phyloP scores from a whole-genome alignment of 768 basidiomycete species.

The Clavulina sp. region DNA sequence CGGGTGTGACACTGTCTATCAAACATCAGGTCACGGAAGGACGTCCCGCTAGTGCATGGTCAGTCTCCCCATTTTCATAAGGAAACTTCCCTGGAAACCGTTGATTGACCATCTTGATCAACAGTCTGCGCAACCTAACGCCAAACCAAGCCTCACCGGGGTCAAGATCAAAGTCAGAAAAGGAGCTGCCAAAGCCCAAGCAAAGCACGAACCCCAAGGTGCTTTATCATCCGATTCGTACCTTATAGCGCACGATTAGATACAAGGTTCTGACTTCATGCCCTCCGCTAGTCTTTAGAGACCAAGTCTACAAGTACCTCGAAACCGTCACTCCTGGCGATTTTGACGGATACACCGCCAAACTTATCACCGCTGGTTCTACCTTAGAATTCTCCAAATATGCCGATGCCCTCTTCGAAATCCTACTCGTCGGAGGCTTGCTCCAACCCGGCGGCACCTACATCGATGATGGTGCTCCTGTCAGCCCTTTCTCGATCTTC shows the following conservation, averaged over 20 bases:
- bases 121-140: background rate
- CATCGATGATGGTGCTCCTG: slow-evolving; percentile 70
- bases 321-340: slow-evolving; percentile 65
- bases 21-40: background rate
- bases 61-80: background rate
- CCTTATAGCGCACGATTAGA: slow-evolving; percentile 7
- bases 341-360: slow-evolving; percentile 65
- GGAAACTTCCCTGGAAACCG: background rate
- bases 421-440: slow-evolving; percentile 87
- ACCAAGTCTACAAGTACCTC: slow-evolving; percentile 81
- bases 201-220: slow-evolving; percentile 84
- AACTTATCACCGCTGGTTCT: slow-evolving; percentile 80
- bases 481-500: slow-evolving; percentile 78
- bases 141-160: slow-evolving; percentile 12
- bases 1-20: background rate
- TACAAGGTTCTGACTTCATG: background rate
- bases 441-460: slow-evolving; percentile 91
- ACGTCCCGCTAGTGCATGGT: background rate
- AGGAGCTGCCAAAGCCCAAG: slow-evolving; percentile 79
- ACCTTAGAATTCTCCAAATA: slow-evolving; percentile 94
- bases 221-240: slow-evolving; percentile 3
- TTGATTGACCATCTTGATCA: background rate
- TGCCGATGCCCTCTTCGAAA: slow-evolving; percentile 90
- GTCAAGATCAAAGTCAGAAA: slow-evolving; percentile 89
- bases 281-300: slow-evolving; percentile 58